Base-by-base conservation (phyloP, 2,329 filamentous ascomycete species). In the Penicillium sp. region DNA sequence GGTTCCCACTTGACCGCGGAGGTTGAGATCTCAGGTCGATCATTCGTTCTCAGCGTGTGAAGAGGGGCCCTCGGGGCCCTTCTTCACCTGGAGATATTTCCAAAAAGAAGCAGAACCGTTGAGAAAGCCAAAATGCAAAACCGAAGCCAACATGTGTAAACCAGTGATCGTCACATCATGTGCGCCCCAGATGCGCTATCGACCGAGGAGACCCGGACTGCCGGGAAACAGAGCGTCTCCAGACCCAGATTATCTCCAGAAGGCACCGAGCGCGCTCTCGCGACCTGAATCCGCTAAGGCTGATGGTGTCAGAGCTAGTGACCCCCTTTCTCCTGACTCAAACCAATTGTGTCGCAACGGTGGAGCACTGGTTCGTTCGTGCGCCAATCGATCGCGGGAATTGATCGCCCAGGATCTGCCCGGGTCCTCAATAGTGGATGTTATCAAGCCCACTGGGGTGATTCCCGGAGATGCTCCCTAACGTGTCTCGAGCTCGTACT, bases 391-490 rank as follows among this genome's bases (percentile, higher is more conserved):
- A 62, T 50, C 61, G 45, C 27, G 47, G n/a, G 36, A 48, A 45
- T 47, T 59, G 62, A 64, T 64, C 61, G 24, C 42, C 54, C 29
- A 53, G 31, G 63, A 65, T 65, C 60, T 61, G 31, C 60, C 58
- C 57, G 60, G 63, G 62, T 64, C 61, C 60, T 63, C 63, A 63
- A 64, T 63, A 60, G 62, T 57, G 61, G 62, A 54, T 49, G 46
- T 44, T 40, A 53, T 59, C 48, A 55, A 46, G 38, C 47, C 42
- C 43, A 51, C 18, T 18, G 18, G 18, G 18, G 18, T 18, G 18
- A 18, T 52, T 11, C 34, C 49, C 52, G 47, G 43, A 56, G 50
- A 54, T 46, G 42, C 52, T 43, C 10, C 31, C n/a, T 16, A 47
- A 52, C 43, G 27, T 32, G 36, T 13, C 16, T 34, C 34, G 34